A percentile compares a stretch with the other conserved stretches of the same genome.
Conservation (phyloP, 2,329 filamentous ascomycete species). For the Diaporthe vexans region DNA sequence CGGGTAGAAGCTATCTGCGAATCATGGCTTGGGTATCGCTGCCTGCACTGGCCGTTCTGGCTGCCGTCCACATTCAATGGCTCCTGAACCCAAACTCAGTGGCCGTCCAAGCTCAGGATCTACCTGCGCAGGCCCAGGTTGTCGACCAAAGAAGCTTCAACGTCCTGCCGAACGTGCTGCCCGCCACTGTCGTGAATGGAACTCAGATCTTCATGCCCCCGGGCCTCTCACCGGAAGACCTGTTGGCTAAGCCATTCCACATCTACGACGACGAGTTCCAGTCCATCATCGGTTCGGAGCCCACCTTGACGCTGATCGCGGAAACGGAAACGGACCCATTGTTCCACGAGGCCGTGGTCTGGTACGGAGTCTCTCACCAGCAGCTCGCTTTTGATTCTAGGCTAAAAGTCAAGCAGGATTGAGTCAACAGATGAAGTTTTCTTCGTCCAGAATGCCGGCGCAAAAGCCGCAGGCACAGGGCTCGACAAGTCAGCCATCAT, state of each 20-base stretch:
- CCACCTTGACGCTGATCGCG: constrained; percentile 64
- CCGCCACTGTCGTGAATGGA: constrained; percentile 53
- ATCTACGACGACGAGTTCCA: constrained; percentile 66
- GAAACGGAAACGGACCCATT: constrained; percentile 59
- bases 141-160: constrained; percentile 61
- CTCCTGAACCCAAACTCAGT: constrained; percentile 30
- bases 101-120: constrained; percentile 15
- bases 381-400: neutral
- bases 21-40: constrained; percentile 40
- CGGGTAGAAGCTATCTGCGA: constrained; percentile 19
- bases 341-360: constrained; percentile 70
- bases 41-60: constrained; percentile 36
- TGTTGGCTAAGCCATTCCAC: constrained; percentile 57
- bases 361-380: constrained; percentile 51
- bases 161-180: constrained; percentile 55
- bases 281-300: constrained; percentile 62
- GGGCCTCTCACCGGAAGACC: constrained; percentile 54
- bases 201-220: constrained; percentile 60
- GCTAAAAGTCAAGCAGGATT: constrained; percentile 48
- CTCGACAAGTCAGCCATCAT: constrained; percentile 65
- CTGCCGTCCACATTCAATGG: constrained; percentile 37
- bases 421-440: constrained; percentile 65
- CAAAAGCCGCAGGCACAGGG: constrained; percentile 61
- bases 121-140: constrained; percentile 56
- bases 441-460: constrained; percentile 67